Evolutionary conservation across 1,139 yeast species (phyloP).

Genomic region (Debaryomyces nepalensis): DNA sequence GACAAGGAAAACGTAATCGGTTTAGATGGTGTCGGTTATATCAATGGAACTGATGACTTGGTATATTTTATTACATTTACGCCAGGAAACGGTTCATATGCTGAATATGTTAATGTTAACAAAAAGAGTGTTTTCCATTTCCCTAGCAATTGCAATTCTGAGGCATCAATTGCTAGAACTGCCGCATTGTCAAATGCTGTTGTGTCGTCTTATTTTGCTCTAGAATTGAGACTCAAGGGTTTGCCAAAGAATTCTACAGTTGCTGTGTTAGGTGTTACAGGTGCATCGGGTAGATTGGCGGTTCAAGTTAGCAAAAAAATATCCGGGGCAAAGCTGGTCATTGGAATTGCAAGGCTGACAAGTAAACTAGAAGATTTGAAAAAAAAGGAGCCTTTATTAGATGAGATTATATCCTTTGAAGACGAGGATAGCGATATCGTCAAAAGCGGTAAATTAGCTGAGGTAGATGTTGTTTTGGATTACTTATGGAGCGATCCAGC

Average conservation of each 20-base stretch:
- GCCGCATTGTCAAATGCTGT: constrained; percentile 11
- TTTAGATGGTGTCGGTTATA: constrained; percentile 12
- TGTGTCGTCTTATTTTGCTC: constrained; percentile 9
- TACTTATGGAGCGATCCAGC: constrained; percentile 12
- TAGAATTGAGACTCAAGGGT: constrained; percentile 7
- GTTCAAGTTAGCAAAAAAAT: constrained; percentile 20
- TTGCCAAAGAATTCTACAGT: constrained; percentile 17
- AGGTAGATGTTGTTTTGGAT: constrained; percentile 12
- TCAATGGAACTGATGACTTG: constrained; percentile 7
- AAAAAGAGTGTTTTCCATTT: constrained; percentile 4
- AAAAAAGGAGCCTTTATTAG: constrained; percentile 3
- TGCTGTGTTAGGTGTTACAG: constrained; percentile 24
- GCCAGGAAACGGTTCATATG: constrained; percentile 7
- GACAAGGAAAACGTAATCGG: constrained; percentile 5
- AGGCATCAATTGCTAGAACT: constrained; percentile 7
- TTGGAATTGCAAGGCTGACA: constrained; percentile 17
- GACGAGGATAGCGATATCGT: constrained; percentile 4
- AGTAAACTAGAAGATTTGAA: background rate
- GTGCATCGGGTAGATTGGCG: constrained; percentile 24
- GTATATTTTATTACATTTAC: constrained; percentile 11
- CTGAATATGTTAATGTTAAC: constrained; percentile 10
- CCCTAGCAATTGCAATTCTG: constrained; percentile 6
- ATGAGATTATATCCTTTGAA: constrained; percentile 11
- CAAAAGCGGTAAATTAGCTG: background rate
- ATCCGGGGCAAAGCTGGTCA: constrained; percentile 21